Percentiles rank a stretch among this genome's conserved stretches.
phyloP scores from a whole-genome alignment of 352 stramenopile genomes.

The Globisporangium heterothallicum region DNA sequence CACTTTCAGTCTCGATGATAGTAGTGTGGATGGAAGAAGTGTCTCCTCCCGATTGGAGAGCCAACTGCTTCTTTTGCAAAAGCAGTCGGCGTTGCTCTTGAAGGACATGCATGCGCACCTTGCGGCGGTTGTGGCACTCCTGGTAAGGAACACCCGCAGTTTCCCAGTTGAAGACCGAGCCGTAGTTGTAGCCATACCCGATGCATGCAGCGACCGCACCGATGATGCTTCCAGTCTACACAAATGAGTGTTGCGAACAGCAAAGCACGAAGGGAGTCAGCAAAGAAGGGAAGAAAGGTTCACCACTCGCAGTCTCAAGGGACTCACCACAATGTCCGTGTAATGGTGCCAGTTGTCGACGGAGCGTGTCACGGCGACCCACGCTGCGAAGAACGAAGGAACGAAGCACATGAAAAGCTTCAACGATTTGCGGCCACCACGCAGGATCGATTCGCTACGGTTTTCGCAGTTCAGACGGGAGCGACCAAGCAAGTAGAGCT shows the following conservation, averaged over 20 bases:
- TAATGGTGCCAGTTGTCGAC: slow-evolving; percentile 88
- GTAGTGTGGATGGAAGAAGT: slow-evolving; percentile 14
- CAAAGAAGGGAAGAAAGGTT: background rate
- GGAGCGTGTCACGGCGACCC: slow-evolving; percentile 67
- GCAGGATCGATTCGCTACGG: slow-evolving; percentile 38
- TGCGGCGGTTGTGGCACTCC: slow-evolving; percentile 22
- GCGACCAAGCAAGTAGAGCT: slow-evolving; percentile 70
- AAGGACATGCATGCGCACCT: slow-evolving; percentile 21
- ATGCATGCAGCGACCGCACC: slow-evolving; percentile 45
- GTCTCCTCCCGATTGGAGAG: slow-evolving; percentile 9
- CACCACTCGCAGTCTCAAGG: background rate
- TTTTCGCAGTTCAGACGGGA: slow-evolving; percentile 52
- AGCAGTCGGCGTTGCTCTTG: slow-evolving; percentile 10
- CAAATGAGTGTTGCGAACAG: background rate
- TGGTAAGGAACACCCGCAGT: slow-evolving; percentile 24
- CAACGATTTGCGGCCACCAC: slow-evolving; percentile 49
- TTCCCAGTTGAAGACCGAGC: slow-evolving; percentile 44
- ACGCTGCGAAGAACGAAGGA: slow-evolving; percentile 54
- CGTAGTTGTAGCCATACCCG: slow-evolving; percentile 69
- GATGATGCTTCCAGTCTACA: slow-evolving; percentile 54
- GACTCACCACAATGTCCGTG: slow-evolving; percentile 59
- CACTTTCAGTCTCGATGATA: slow-evolving; percentile 13
- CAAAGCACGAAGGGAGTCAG: background rate
- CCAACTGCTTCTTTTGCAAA: slow-evolving; percentile 16
- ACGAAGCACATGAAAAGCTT: slow-evolving; percentile 66